Conservation (phyloP, 2,329 filamentous ascomycete species). For the Colletotrichum sp. region DNA sequence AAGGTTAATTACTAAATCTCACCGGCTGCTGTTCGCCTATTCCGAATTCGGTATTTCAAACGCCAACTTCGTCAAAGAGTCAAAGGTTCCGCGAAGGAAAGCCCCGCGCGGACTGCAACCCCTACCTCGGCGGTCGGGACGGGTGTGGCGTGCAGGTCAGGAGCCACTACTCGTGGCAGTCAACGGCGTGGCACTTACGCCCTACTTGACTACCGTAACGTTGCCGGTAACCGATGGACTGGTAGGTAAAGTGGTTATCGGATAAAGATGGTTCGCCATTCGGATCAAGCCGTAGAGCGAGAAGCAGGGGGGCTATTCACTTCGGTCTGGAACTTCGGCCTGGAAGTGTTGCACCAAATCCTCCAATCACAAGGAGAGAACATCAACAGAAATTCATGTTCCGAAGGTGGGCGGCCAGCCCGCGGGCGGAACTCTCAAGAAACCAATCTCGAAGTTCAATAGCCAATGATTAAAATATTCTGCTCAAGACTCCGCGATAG, state of each 20-base stretch:
- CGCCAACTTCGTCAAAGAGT: not conserved
- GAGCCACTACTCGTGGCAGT: not conserved
- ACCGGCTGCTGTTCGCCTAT: not conserved
- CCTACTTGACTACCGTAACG: not conserved
- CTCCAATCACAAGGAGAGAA: not conserved
- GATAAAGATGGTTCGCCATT: not conserved
- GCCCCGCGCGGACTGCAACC: not conserved
- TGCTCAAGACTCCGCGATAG: not conserved
- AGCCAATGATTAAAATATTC: not conserved
- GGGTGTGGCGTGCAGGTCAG: not conserved
- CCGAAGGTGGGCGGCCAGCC: not conserved
- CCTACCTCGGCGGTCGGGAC: not conserved
- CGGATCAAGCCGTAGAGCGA: not conserved
- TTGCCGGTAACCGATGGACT: not conserved
- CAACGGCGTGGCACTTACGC: not conserved
- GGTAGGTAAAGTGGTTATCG: not conserved
- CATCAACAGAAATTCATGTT: not conserved
- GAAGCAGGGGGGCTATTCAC: not conserved
- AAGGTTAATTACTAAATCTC: not conserved
- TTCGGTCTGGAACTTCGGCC: not conserved
- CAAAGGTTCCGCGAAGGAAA: not conserved
- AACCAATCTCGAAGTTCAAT: not conserved
- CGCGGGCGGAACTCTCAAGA: not conserved
- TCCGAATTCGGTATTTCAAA: fast-evolving
- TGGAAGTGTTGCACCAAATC: not conserved